phyloP scores from a whole-genome alignment of 805 yeast species.

The Starmerella khaoyaiensis region DNA sequence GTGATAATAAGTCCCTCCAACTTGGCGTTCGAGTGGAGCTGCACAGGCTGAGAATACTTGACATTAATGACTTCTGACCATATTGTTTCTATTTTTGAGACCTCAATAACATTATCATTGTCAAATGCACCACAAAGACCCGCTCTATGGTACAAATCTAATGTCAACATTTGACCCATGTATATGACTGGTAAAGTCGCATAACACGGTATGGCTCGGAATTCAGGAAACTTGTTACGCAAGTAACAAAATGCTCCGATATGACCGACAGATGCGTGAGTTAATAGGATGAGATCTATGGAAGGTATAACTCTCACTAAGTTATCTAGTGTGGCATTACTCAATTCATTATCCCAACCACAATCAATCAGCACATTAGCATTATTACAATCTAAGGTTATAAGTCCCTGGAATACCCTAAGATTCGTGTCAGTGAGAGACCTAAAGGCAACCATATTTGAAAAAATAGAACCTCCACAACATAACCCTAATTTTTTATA shows the following conservation, averaged over 20 bases:
- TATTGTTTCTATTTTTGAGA: conserved; percentile 61
- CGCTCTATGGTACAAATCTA: conserved; percentile 61
- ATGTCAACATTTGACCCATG: conserved; percentile 70
- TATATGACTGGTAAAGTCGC: conserved; percentile 84
- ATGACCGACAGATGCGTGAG: conserved; percentile 73
- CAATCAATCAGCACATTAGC: conserved; percentile 28
- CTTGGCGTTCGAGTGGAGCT: conserved; percentile 11
- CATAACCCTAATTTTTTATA: neutral
- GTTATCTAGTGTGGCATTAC: conserved; percentile 13
- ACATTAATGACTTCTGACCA: conserved; percentile 59
- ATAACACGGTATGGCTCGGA: conserved; percentile 59
- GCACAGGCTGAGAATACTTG: conserved; percentile 60
- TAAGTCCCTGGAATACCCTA: conserved; percentile 24
- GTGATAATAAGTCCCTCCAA: conserved; percentile 38
- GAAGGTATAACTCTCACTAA: conserved; percentile 33
- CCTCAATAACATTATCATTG: conserved; percentile 41
- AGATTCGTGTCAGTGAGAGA: conserved; percentile 20
- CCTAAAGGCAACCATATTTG: conserved; percentile 27
- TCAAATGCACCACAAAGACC: conserved; percentile 63
- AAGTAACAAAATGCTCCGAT: conserved; percentile 67
- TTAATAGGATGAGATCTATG: conserved; percentile 60
- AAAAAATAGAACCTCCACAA: neutral
- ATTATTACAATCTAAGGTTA: conserved; percentile 26
- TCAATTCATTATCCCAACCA: conserved; percentile 30
- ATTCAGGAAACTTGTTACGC: conserved; percentile 41